These are phyloP conservation scores for Mycocentrospora acerina DNA, from an alignment of 2,329 filamentous ascomycete genomes.

Conservation along the genomic window DNA sequence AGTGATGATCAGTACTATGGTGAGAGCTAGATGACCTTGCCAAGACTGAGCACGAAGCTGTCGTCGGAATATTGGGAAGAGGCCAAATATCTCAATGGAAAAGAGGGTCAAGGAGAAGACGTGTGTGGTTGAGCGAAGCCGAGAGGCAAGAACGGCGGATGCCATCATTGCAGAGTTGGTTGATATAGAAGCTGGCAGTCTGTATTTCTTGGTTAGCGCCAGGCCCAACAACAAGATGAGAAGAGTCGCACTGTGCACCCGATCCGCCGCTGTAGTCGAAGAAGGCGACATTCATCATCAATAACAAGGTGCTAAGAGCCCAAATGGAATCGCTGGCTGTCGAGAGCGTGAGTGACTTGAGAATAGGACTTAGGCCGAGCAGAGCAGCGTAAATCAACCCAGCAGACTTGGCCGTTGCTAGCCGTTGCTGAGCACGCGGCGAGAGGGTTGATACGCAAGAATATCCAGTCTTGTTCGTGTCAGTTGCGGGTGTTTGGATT, in stretches of 20 bases:
- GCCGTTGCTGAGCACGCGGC: constrained; percentile 60
- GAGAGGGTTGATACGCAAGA: constrained; percentile 45
- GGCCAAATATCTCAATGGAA: constrained; percentile 93
- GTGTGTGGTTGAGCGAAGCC: constrained; percentile 84
- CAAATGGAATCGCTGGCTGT: constrained; percentile 95
- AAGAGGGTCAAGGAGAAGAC: constrained; percentile 95
- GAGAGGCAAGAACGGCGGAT: constrained; percentile 87
- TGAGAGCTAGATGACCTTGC: constrained; percentile 76
- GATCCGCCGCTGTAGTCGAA: constrained; percentile 86
- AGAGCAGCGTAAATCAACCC: constrained; percentile 90
- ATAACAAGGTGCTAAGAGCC: constrained; percentile 91
- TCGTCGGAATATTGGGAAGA: constrained; percentile 96
- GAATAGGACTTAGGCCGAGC: constrained; percentile 87
- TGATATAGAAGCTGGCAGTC: constrained; percentile 74
- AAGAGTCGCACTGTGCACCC: constrained; percentile 50
- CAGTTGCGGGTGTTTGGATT: not conserved
- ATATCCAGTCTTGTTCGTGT: not conserved
- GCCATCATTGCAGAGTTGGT: constrained; percentile 98
- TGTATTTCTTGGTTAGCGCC: constrained; percentile 34
- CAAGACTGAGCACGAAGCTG: constrained; percentile 81
- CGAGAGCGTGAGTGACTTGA: constrained; percentile 92
- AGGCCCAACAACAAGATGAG: not conserved
- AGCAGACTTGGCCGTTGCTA: constrained; percentile 88
- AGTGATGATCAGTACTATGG: constrained; percentile 72
- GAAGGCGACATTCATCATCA: constrained; percentile 95